phyloP scores from a whole-genome alignment of 2,329 filamentous ascomycete genomes.

The Colletotrichum sansevieriae region DNA sequence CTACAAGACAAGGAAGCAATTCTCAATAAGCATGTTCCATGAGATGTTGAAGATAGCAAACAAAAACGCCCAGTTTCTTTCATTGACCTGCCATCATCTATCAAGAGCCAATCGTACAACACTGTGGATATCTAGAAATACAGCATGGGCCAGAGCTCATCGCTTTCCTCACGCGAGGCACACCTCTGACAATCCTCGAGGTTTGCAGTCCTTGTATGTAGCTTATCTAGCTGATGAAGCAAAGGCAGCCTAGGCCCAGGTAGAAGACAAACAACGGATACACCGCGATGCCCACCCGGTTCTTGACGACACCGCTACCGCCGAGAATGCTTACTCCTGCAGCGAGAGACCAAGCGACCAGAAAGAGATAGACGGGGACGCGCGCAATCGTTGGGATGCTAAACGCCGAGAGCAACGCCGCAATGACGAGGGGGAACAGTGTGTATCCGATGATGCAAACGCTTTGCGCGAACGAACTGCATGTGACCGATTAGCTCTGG shows the following conservation, averaged over 20 bases:
- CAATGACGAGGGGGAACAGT: constrained; percentile 95
- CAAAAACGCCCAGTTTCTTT: constrained; percentile 2
- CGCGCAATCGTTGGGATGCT: constrained; percentile 83
- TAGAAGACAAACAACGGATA: constrained; percentile 98
- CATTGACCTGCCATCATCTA: constrained; percentile 4
- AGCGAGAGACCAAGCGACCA: constrained; percentile 93
- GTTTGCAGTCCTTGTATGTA: not conserved
- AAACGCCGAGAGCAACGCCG: constrained; percentile 87
- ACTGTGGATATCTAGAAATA: constrained; percentile 34
- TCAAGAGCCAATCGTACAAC: not conserved
- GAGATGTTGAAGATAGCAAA: not conserved
- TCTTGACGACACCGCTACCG: constrained; percentile 94
- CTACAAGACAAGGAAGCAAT: too few species aligned
- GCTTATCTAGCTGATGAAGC: constrained; percentile 86
- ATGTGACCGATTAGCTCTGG: constrained; percentile 26
- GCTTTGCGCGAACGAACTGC: constrained; percentile 95
- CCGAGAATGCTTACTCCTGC: constrained; percentile 96
- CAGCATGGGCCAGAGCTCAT: constrained; percentile 15
- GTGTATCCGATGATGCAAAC: constrained; percentile 99
- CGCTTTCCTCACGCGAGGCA: not conserved
- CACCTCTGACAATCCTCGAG: not conserved
- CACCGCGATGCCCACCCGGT: constrained; percentile 92
- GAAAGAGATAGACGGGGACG: constrained; percentile 89
- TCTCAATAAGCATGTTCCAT: too few species aligned
- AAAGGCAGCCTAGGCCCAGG: constrained; percentile 90